Conservation (phyloP, 2,329 filamentous ascomycete species). For the Aspergillus sp. region DNA sequence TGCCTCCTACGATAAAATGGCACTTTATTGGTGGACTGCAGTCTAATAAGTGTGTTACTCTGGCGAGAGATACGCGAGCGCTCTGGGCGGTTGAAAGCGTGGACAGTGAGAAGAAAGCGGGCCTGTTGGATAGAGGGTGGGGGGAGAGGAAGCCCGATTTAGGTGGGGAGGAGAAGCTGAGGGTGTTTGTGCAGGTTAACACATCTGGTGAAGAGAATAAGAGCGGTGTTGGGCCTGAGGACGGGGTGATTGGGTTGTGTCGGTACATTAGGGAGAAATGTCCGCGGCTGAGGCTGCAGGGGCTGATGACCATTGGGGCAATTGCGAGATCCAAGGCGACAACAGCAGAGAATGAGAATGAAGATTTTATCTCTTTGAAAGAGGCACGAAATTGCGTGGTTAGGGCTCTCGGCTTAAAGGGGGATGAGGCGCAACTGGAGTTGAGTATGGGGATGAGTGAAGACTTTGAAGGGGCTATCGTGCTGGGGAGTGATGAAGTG, state of each 20-base stretch:
- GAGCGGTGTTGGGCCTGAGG: slow-evolving; percentile 71
- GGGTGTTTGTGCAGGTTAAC: slow-evolving; percentile 91
- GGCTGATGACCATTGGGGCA: slow-evolving; percentile 96
- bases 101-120: slow-evolving; percentile 83
- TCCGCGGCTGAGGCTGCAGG: slow-evolving; percentile 70
- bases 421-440: slow-evolving; percentile 61
- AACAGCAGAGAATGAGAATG: slow-evolving; percentile 77
- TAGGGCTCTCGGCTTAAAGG: slow-evolving; percentile 56
- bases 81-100: slow-evolving; percentile 91
- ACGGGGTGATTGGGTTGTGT: slow-evolving; percentile 62
- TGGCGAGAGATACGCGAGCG: slow-evolving; percentile 80
- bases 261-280: slow-evolving; percentile 69
- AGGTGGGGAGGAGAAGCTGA: slow-evolving; percentile 49
- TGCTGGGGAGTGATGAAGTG: slow-evolving; percentile 82
- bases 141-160: slow-evolving; percentile 49
- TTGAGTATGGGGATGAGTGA: slow-evolving; percentile 99
- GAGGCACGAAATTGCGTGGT: slow-evolving; percentile 71
- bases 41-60: slow-evolving; percentile 85
- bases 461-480: slow-evolving; percentile 88
- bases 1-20: slow-evolving; percentile 77
- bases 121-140: slow-evolving; percentile 74
- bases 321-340: slow-evolving; percentile 79
- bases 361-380: slow-evolving; percentile 74
- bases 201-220: slow-evolving; percentile 87
- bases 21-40: slow-evolving; percentile 96